These are phyloP conservation scores for Lactarius vividus DNA, from an alignment of 768 basidiomycete species.

Conservation along the genomic window DNA sequence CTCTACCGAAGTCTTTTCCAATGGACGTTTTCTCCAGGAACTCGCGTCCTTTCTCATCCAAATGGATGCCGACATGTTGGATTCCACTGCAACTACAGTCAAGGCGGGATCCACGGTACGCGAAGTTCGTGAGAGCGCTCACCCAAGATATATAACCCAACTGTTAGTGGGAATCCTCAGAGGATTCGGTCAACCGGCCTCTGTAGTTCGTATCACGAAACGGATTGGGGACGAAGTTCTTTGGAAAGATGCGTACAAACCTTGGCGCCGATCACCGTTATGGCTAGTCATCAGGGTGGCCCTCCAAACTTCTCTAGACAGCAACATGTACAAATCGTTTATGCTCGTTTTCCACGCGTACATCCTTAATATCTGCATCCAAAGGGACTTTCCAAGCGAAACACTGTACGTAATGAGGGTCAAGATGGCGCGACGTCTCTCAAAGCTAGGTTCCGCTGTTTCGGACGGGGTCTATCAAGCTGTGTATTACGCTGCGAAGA, in stretches of 20 bases:
- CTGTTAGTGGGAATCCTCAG: neutral
- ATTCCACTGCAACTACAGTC: neutral
- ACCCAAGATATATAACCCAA: neutral
- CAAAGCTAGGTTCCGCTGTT: neutral
- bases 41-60: neutral
- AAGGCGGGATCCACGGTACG: constrained; percentile 27
- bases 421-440: neutral
- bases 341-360: neutral
- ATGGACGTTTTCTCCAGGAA: neutral
- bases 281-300: constrained; percentile 36
- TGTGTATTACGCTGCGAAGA: neutral
- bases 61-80: neutral
- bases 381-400: neutral
- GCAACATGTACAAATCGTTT: neutral
- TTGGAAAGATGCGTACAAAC: constrained; percentile 29
- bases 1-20: constrained; percentile 22
- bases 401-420: neutral
- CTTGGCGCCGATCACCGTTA: constrained; percentile 12
- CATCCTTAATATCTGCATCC: neutral
- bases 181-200: constrained; percentile 36
- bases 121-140: neutral
- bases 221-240: neutral
- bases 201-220: constrained; percentile 24
- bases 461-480: neutral
- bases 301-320: constrained; percentile 32